Evolutionary conservation across 768 basidiomycete genomes (phyloP), one percentile per base, ranked within the genome.

Genomic region (Auriculariales sp.): DNA sequence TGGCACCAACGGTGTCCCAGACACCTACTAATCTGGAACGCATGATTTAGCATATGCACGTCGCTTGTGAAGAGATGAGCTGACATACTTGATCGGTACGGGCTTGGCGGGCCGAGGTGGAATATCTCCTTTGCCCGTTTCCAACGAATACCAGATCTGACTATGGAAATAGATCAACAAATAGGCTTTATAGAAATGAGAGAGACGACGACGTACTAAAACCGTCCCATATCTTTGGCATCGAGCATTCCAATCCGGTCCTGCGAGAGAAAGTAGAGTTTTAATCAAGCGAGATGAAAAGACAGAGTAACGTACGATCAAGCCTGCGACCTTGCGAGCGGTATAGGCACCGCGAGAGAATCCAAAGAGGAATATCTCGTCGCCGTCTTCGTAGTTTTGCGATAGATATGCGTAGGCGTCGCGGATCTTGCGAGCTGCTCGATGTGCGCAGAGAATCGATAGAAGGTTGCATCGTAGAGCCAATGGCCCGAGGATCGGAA

Each of bases 1-100:
- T 46, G 17, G 49, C 50, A 4, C 55, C 54, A n/a, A 64, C 63
- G 3, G 59, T 60, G 47, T 59, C 59, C 51, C 55, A 65, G 15
- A 59, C 50, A 12, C 54, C 48, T 2, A 62, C 55, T 25, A 54
- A 52, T 30, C 54, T 61, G 28, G 33, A 24, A 28, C n/a, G 31
- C 27, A 22, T 54, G 15, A 35, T 19, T 5, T 22, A 10, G 24
- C 7, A 33, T 28, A 30, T 31, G 15, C n/a, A n/a, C n/a, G n/a
- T n/a, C n/a, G n/a, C n/a, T n/a, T n/a, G 25, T 42, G 31, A 15
- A 32, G 31, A 32, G 31, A 9, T 32, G 31, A 32, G 9, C 9
- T 32, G 5, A 19, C 39, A 9, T 44, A 44, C 39, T 44, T 19
- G 19, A 44, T 44, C 6, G 39, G 39, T 24, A 44, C 39, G 15